These are phyloP conservation scores for Ogataea haglerorum DNA, from an alignment of 805 yeast species.

Conservation along the genomic window DNA sequence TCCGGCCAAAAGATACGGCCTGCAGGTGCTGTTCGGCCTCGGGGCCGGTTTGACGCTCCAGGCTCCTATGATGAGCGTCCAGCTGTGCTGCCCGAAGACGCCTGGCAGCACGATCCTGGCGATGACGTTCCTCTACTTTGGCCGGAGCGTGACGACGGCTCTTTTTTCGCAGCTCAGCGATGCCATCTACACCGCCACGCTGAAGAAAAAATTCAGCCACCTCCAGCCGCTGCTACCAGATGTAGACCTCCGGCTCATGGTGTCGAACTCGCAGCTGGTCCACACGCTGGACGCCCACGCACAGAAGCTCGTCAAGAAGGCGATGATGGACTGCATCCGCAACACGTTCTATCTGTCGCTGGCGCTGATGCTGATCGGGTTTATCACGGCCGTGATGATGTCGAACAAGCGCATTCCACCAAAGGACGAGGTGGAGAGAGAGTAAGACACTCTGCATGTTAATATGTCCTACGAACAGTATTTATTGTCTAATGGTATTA, in stretches of 20 bases:
- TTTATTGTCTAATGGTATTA: conserved; percentile 4
- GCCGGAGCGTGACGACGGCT: conserved; percentile 45
- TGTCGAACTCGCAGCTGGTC: conserved; percentile 4
- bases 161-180: conserved; percentile 42
- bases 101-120: conserved; percentile 49
- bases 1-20: conserved; percentile 39
- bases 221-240: conserved; percentile 1
- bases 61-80: conserved; percentile 40
- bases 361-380: conserved; percentile 34
- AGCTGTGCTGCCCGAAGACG: conserved; percentile 48
- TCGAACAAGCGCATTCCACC: conserved; percentile 42
- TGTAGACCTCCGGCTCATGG: not conserved
- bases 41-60: conserved; percentile 46
- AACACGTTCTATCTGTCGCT: conserved; percentile 40
- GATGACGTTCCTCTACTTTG: conserved; percentile 43
- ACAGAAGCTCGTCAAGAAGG: conserved; percentile 13
- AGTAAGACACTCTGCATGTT: not conserved
- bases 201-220: conserved; percentile 21
- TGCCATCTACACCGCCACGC: conserved; percentile 35
- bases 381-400: conserved; percentile 35
- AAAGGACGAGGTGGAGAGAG: conserved; percentile 22
- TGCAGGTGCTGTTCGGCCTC: conserved; percentile 43
- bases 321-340: conserved; percentile 36
- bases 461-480: not conserved
- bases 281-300: conserved; percentile 11